Percentiles rank a stretch among this genome's conserved stretches.
These are phyloP conservation scores for Aeschynomene evenia DNA, from an alignment of 306 rosid genomes.

Conservation along the genomic window DNA sequence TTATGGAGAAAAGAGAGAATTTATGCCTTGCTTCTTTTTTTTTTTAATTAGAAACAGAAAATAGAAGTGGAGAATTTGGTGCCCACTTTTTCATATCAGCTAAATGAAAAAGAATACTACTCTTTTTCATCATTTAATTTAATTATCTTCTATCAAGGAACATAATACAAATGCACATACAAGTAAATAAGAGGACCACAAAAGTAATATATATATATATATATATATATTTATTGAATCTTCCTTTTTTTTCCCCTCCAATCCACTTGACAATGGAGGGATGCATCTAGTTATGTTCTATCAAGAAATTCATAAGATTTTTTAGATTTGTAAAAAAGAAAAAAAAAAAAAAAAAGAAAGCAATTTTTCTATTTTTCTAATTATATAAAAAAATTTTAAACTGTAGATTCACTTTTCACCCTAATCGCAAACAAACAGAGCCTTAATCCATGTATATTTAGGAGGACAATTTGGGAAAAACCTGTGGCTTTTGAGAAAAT, in stretches of 20 bases:
- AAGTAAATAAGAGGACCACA: neutral
- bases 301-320: neutral
- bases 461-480: slow-evolving; percentile 45
- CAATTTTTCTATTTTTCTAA: too few relatives aligned
- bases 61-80: neutral
- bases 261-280: too few relatives aligned
- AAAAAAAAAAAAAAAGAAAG: too few relatives aligned
- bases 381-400: too few relatives aligned
- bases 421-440: too few relatives aligned
- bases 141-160: neutral
- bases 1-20: neutral
- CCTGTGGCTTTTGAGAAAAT: neutral
- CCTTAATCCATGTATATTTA: neutral
- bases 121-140: neutral
- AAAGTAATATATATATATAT: neutral
- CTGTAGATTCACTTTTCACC: too few relatives aligned
- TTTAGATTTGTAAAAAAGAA: neutral
- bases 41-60: too few relatives aligned
- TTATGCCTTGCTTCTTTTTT: neutral
- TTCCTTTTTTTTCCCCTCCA: too few relatives aligned
- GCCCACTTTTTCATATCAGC: neutral
- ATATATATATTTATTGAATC: too few relatives aligned
- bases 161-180: too few relatives aligned
- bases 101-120: neutral
- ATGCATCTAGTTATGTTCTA: neutral